These are phyloP conservation scores for Salisapilia sapeloensis DNA, from an alignment of 352 stramenopile species.

Conservation along the genomic window DNA sequence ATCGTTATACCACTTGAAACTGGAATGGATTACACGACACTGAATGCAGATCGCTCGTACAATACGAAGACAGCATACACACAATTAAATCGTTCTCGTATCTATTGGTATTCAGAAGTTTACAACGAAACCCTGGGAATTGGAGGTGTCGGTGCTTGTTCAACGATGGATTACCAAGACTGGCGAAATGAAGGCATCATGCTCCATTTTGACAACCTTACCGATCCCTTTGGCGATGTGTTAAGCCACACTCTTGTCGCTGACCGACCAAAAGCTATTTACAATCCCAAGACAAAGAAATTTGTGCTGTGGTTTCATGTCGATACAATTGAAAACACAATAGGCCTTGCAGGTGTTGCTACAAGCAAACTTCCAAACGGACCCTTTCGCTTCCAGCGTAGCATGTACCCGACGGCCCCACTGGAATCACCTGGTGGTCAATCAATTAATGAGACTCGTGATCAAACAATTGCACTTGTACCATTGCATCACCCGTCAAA, in stretches of 20 bases:
- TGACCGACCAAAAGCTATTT: slow-evolving; percentile 86
- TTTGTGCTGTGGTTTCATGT: slow-evolving; percentile 97
- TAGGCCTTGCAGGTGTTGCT: slow-evolving; percentile 84
- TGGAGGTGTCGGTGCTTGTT: slow-evolving; percentile 86
- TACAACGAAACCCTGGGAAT: slow-evolving; percentile 13
- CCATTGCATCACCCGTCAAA: slow-evolving; percentile 3
- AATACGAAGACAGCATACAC: slow-evolving; percentile 3
- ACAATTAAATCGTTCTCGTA: slow-evolving; percentile 7
- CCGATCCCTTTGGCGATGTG: slow-evolving; percentile 63
- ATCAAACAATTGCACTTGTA: slow-evolving; percentile 79
- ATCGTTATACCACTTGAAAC: slow-evolving; percentile 44
- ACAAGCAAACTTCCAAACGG: slow-evolving; percentile 81
- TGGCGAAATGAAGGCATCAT: slow-evolving; percentile 92
- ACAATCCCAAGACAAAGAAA: slow-evolving; percentile 61
- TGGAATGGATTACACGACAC: slow-evolving; percentile 15
- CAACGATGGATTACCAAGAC: slow-evolving; percentile 79
- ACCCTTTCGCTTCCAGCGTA: slow-evolving; percentile 82
- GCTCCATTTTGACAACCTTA: slow-evolving; percentile 89
- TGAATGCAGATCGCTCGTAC: slow-evolving; percentile 4
- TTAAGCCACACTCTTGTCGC: slow-evolving; percentile 18
- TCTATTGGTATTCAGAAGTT: slow-evolving; percentile 71
- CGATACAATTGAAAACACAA: slow-evolving; percentile 70
- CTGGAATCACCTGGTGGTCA: slow-evolving; percentile 50
- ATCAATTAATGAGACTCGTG: slow-evolving; percentile 87
- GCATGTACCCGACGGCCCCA: slow-evolving; percentile 87